These are phyloP conservation scores for Macrocystidia cucumis DNA, from an alignment of 1,284 basidiomycete genomes.

Conservation along the genomic window DNA sequence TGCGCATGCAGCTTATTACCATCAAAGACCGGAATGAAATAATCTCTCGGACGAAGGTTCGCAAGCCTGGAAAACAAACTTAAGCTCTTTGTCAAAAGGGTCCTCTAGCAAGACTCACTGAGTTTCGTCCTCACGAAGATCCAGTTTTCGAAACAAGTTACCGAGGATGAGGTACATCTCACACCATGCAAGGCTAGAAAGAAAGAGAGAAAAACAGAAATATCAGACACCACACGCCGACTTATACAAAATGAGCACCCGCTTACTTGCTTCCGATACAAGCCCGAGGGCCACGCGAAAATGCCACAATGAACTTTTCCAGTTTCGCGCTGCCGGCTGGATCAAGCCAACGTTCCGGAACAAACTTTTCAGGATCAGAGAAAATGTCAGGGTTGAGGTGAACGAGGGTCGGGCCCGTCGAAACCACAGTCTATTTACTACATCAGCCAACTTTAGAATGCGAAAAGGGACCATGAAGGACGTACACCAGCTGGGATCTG, in stretches of 20 bases:
- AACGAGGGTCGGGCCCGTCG: slow-evolving; percentile 19
- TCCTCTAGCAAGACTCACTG: no score
- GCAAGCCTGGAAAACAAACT: no score
- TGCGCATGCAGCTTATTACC: no score
- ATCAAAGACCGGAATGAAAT: no score
- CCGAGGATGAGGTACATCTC: slow-evolving; percentile 29
- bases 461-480: background rate
- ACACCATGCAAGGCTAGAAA: slow-evolving; percentile 27
- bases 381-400: slow-evolving; percentile 19
- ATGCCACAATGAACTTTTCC: slow-evolving; percentile 21
- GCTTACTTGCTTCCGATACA: slow-evolving; percentile 18
- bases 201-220: background rate
- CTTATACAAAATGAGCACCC: no score
- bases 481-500: slow-evolving; percentile 18
- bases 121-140: no score
- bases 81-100: no score
- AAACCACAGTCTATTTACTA: slow-evolving; percentile 14
- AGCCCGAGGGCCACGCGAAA: slow-evolving; percentile 25
- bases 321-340: slow-evolving; percentile 12
- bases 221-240: no score
- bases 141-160: slow-evolving; percentile 26
- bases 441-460: no score
- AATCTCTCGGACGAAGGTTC: no score
- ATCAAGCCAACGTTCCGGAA: slow-evolving; percentile 26
- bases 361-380: slow-evolving; percentile 23